Evolutionary conservation across 345 rosid species (phyloP), one percentile per base, ranked within the genome.

Genomic region (Salix koriyanagi): DNA sequence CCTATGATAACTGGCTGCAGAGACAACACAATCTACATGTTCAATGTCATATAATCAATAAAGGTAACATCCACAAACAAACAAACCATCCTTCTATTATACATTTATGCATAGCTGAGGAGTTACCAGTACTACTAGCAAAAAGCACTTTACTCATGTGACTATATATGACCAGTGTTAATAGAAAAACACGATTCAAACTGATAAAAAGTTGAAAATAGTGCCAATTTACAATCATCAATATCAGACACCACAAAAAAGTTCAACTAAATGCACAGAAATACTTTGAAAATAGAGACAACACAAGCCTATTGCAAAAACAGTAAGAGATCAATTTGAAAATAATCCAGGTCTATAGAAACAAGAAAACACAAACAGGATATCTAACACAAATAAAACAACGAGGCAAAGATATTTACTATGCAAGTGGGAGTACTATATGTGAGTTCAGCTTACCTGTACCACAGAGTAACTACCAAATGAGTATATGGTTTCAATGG

Each of bases 381-480:
- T 23, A 10, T 36, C 4, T 8, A 36, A 2, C 28, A 64, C 34
- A 54, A 26, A 69, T 9, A 13, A 36, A 42, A 5, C 4, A 9
- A 23, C 58, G 74, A 65, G 46, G 36, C 32, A 44, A 28, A 32
- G 64, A 56, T 15, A 72, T 34, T 52, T 7, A 37, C 13, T 32
- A 79, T 46, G 67, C 37, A 61, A 70, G 74, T 21, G 37, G 28
- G 9, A 41, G 65, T 46, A 66, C 26, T 30, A 19, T 26, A 46
- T 30, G 32, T 41, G 50, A 18, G 25, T 74, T 62, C 70, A 61
- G 71, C 89, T 82, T 75, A 96, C 99, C 99, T 96, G 94, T 96
- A 96, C 99, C 99, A 96, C 79, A 96, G 97, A 30, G 99, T 94
- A 76, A 96, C 99, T 83, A 96, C 99, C 90, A 96, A 86, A 79